Evolutionary conservation across 176 grass and related monocot species (phyloP).

Genomic region (Chloris gayana): DNA sequence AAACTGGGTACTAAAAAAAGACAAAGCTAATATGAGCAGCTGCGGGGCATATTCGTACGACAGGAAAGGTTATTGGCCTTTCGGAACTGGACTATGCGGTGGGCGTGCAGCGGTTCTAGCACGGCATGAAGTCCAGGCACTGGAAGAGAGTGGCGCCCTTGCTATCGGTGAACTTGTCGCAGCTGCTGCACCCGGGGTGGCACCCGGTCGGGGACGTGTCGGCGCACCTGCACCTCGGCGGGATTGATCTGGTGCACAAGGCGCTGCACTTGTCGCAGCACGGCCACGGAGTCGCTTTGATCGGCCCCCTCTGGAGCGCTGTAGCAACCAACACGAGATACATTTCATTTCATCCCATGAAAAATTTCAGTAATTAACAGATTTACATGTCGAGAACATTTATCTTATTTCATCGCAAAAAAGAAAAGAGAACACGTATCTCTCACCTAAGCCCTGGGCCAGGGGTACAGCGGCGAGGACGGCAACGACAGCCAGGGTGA

Average conservation of each 20-base stretch:
- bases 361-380: too few species aligned
- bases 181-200: constrained; percentile 10
- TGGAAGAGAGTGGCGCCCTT: not conserved
- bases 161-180: not conserved
- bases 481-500: not conserved
- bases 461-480: not conserved
- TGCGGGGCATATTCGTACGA: too few species aligned
- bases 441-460: not conserved
- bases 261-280: not conserved
- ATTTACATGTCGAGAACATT: not conserved
- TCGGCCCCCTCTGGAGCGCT: too few species aligned
- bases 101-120: constrained; percentile 11
- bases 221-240: not conserved
- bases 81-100: not conserved
- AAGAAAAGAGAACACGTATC: too few species aligned
- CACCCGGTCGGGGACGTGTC: not conserved
- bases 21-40: too few species aligned
- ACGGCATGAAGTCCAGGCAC: constrained; percentile 4
- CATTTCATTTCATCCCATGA: not conserved
- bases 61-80: too few species aligned
- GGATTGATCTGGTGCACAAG: not conserved
- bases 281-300: not conserved
- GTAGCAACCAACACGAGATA: not conserved
- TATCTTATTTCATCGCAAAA: too few species aligned
- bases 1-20: too few species aligned